Evolutionary conservation across 2,329 filamentous ascomycete genomes (phyloP).

Genomic region (Hymenoscyphus infarciens): DNA sequence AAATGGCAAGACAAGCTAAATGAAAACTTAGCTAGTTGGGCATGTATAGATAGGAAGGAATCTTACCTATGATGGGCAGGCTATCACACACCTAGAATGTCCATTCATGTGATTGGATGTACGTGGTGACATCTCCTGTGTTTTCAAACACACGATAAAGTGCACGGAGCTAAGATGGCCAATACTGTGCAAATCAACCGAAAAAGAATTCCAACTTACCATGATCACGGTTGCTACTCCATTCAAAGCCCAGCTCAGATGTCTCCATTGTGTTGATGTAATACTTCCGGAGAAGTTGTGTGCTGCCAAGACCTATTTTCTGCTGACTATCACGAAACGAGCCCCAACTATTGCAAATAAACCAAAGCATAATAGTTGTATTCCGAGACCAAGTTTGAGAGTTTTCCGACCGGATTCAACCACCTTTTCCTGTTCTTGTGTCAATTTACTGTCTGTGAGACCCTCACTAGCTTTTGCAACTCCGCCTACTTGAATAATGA

Average conservation of each 20-base stretch:
- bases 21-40: no score
- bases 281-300: not conserved
- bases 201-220: no score
- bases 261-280: not conserved
- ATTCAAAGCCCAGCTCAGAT: not conserved
- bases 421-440: not conserved
- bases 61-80: no score
- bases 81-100: no score
- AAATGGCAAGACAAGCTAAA: no score
- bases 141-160: no score
- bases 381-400: not conserved
- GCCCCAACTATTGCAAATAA: not conserved
- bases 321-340: not conserved
- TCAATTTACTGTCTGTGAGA: not conserved
- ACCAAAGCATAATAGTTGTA: not conserved
- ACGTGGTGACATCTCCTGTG: no score
- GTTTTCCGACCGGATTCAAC: not conserved
- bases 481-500: not conserved
- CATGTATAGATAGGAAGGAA: no score
- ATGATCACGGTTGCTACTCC: not conserved
- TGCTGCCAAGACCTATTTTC: not conserved
- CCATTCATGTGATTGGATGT: no score
- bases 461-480: not conserved
- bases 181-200: no score
- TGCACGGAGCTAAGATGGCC: no score